Conservation (phyloP, 345 rosid genomes). For the Eucalyptus curtisii region DNA sequence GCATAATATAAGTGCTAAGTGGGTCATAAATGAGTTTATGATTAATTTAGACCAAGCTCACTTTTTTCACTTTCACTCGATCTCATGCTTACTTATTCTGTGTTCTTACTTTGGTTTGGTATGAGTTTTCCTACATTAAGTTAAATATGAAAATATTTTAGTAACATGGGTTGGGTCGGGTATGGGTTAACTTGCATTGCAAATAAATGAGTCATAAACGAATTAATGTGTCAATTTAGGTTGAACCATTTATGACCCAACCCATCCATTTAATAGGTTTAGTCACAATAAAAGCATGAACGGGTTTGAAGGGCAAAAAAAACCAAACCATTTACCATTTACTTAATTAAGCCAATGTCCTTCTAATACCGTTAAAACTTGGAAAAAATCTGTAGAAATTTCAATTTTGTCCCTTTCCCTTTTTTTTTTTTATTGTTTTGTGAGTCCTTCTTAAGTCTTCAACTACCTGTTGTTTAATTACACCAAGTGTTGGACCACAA, state of each 20-base stretch:
- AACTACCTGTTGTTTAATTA: background rate
- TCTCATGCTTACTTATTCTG: background rate
- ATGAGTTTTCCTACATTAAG: background rate
- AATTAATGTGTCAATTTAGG: too few species aligned
- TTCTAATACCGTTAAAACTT: background rate
- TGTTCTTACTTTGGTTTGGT: background rate
- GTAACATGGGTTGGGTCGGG: too few species aligned
- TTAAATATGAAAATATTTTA: background rate
- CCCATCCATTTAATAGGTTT: background rate
- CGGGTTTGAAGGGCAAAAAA: background rate
- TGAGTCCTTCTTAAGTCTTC: background rate
- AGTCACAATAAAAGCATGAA: background rate
- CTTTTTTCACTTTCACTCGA: background rate
- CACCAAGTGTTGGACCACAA: background rate
- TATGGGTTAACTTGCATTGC: background rate
- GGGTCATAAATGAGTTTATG: background rate
- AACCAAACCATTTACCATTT: background rate
- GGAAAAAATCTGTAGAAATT: background rate
- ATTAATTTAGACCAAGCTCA: background rate
- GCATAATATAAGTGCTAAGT: background rate
- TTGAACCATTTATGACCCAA: accelerated
- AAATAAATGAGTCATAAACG: too few species aligned
- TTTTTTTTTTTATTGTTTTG: too few species aligned
- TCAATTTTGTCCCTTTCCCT: background rate
- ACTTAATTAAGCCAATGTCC: background rate